Conservation (phyloP, 148 eudicot species). For the Salicornia ramosissima region DNA sequence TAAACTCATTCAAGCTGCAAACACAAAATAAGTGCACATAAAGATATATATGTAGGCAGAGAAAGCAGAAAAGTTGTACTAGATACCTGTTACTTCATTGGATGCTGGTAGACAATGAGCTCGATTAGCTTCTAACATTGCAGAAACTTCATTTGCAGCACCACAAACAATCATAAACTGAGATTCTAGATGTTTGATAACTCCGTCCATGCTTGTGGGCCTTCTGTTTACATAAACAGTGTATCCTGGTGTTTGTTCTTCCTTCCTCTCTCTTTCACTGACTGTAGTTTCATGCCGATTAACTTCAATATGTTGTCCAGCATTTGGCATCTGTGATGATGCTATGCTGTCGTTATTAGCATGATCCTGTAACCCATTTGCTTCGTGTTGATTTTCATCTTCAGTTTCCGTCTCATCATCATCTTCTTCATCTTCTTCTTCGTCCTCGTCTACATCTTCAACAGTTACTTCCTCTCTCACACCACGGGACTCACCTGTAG, state of each 20-base stretch:
- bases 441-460: constrained; percentile 69
- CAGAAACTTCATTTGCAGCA: constrained; percentile 62
- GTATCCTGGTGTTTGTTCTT: constrained; percentile 74
- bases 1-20: too few species aligned
- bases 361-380: constrained; percentile 30
- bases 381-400: constrained; percentile 39
- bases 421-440: constrained; percentile 36
- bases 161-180: constrained; percentile 64
- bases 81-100: constrained; percentile 61
- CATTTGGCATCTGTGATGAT: constrained; percentile 44
- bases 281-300: constrained; percentile 54
- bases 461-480: constrained; percentile 52
- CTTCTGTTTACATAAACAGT: constrained; percentile 84
- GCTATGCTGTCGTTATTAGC: constrained; percentile 32
- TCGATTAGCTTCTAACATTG: constrained; percentile 64
- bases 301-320: constrained; percentile 52
- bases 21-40: too few species aligned
- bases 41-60: background rate
- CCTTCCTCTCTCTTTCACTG: constrained; percentile 45
- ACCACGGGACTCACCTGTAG: constrained; percentile 18
- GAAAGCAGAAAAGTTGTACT: constrained; percentile 1
- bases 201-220: constrained; percentile 93
- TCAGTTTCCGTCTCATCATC: constrained; percentile 49
- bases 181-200: constrained; percentile 80
- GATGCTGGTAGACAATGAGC: constrained; percentile 62